phyloP scores from a whole-genome alignment of 352 stramenopile genomes.

The Globisporangium apiculatum region DNA sequence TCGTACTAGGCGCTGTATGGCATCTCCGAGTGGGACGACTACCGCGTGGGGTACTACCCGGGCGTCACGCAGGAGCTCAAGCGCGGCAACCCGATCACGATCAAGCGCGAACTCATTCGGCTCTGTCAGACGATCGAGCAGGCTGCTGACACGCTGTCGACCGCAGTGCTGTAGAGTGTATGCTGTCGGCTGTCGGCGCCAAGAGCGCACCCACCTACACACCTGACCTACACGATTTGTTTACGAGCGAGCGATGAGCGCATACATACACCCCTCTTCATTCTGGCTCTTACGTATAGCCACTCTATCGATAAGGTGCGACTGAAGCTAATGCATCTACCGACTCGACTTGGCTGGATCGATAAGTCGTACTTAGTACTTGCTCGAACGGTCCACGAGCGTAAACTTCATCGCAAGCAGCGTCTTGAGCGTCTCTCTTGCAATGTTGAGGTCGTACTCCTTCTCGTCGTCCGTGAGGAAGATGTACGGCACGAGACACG shows the following conservation, averaged over 20 bases:
- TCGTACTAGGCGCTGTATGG: constrained; percentile 51
- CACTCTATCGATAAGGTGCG: too few relatives aligned
- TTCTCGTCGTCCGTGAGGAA: constrained; percentile 88
- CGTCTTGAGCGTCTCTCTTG: constrained; percentile 84
- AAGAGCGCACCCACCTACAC: neutral
- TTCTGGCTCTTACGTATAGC: too few relatives aligned
- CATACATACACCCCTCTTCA: too few relatives aligned
- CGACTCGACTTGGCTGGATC: too few relatives aligned
- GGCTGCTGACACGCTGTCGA: constrained; percentile 62
- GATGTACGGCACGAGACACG: constrained; percentile 82
- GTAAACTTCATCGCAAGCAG: constrained; percentile 84
- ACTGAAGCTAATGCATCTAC: neutral
- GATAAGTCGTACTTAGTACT: constrained; percentile 21
- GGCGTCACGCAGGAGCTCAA: constrained; percentile 70
- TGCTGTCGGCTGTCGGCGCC: neutral
- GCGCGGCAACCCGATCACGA: constrained; percentile 54
- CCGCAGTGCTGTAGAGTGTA: constrained; percentile 27
- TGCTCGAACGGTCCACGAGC: constrained; percentile 62
- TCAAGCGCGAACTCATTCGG: constrained; percentile 70
- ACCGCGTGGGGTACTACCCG: constrained; percentile 66
- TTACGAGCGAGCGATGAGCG: too few relatives aligned
- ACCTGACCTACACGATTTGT: neutral
- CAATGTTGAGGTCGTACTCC: constrained; percentile 86
- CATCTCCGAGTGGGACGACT: constrained; percentile 83
- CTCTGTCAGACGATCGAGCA: constrained; percentile 78